A percentile compares a stretch with the other conserved stretches of the same genome.
Conservation (phyloP, 129 eudicot genomes). For the Logfia minima region DNA sequence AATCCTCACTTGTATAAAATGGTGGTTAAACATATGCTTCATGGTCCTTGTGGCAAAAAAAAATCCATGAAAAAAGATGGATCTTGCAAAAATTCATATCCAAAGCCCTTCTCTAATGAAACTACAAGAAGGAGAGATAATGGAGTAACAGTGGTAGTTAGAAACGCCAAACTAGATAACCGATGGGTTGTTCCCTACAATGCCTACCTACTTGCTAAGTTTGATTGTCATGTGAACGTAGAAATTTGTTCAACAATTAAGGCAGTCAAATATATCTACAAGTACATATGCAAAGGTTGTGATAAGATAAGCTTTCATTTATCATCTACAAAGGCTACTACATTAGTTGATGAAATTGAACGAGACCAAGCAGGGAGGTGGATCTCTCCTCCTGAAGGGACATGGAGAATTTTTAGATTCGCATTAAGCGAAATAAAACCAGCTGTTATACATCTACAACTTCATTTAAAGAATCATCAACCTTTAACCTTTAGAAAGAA, state of each 20-base stretch:
- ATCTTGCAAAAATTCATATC: conserved; percentile 24
- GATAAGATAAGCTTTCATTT: conserved; percentile 8
- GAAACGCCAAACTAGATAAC: conserved; percentile 13
- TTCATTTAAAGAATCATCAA: conserved; percentile 4
- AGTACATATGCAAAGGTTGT: conserved; percentile 33
- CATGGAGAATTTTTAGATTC: neutral
- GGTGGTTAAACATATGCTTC: conserved; percentile 34
- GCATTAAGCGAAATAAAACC: neutral
- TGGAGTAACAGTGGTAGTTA: neutral
- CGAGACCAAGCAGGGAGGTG: neutral
- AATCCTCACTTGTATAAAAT: neutral
- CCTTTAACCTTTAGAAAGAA: neutral
- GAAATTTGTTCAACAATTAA: conserved; percentile 24
- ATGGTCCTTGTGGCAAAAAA: conserved; percentile 41
- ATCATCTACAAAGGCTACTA: neutral
- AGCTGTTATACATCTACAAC: neutral
- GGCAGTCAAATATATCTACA: conserved; percentile 27
- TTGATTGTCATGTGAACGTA: conserved; percentile 15
- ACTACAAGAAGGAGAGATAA: conserved; percentile 19
- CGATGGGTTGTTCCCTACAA: conserved; percentile 21
- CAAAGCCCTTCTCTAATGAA: neutral
- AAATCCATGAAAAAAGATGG: conserved; percentile 10
- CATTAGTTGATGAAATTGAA: neutral
- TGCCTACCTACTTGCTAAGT: neutral
- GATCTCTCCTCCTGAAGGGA: neutral